Base-by-base conservation (phyloP, 495 filamentous ascomycete species). In the Letharia columbiana region DNA sequence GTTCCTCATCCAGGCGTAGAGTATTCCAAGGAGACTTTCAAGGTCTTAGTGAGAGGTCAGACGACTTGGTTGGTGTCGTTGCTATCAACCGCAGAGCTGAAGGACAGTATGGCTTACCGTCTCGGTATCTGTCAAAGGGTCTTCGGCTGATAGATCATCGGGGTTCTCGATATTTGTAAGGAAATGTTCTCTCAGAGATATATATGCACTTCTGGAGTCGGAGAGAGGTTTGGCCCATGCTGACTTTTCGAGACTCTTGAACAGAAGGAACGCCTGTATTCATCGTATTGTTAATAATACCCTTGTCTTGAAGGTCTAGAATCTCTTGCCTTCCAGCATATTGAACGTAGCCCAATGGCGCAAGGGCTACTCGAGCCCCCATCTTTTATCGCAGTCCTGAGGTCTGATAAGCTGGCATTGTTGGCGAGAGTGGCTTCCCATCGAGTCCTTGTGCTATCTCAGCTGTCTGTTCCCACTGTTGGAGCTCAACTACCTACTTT, bases 41-140 rank as follows among this genome's bases (percentile, higher is more conserved):
- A 71, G 67, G 66, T 68, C 75, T 80, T 77, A 76, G 77, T 82
- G 66, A 78, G 59, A 71, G 58, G 74, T 77, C 73, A 76, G 75
- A 73, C 63, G 62, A 47, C 62, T 68, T 67, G 39, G 56, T 71
- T 47, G 57, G 58, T 63, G 52, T 62, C 60, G 61, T 42, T 61
- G 39, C 63, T 54, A 62, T 70, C 61, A 41, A 54, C 45, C 64
- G 50, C 60, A 62, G 56, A 62, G 62, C 42, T 60, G 61, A 58
- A 49, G 66, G 56, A n/a, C 37, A 12, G 50, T 60, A 57, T 50
- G 23, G 60, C 82, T 80, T 84, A 93, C 91, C 76, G 90, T 81
- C 59, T 88, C 83, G 75, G 91, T 91, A 67, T 96, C 93, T 65
- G 89, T 87, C 67, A 98, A 79, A 5, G 95, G 95, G 75, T 98